phyloP scores from a whole-genome alignment of 208 protist genomes.

The Trypanosomatidae sp. region DNA sequence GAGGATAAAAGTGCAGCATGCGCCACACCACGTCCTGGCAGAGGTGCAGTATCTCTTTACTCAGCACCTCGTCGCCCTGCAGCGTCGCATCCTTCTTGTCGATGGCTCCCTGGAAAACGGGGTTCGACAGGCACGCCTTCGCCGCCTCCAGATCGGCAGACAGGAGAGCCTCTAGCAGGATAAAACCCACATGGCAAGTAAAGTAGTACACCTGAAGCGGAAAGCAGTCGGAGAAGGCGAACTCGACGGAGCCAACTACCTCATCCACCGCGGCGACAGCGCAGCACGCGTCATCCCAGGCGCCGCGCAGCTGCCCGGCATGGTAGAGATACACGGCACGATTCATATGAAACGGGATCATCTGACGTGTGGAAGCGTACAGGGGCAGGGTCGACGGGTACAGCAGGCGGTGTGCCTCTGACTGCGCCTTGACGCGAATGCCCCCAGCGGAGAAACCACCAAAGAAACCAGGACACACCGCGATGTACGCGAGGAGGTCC shows the following conservation, averaged over 20 bases:
- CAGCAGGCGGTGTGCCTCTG: conserved; percentile 34
- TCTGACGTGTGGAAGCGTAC: conserved; percentile 54
- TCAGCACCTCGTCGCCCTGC: conserved; percentile 36
- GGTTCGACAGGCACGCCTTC: conserved; percentile 27
- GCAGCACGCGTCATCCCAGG: conserved; percentile 66
- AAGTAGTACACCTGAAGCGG: conserved; percentile 64
- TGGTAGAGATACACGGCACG: conserved; percentile 45
- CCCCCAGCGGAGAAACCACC: conserved; percentile 51
- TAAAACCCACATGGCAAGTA: conserved; percentile 44
- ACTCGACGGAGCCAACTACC: conserved; percentile 66
- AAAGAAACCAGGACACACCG: conserved; percentile 69
- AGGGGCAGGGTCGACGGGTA: conserved; percentile 46
- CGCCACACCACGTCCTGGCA: conserved; percentile 44
- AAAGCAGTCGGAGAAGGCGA: conserved; percentile 75
- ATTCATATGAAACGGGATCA: conserved; percentile 74
- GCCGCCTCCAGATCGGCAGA: conserved; percentile 32
- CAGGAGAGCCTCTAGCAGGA: conserved; percentile 42
- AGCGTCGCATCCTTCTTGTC: conserved; percentile 25
- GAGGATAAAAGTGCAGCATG: conserved; percentile 58
- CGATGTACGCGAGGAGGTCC: conserved; percentile 55
- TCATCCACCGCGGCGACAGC: conserved; percentile 77
- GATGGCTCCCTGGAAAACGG: conserved; percentile 1
- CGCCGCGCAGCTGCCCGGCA: conserved; percentile 34
- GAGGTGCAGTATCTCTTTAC: conserved; percentile 42
- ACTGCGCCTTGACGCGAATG: conserved; percentile 34